Base-by-base conservation (phyloP, 768 basidiomycete genomes). In the Termitomyces sp. region DNA sequence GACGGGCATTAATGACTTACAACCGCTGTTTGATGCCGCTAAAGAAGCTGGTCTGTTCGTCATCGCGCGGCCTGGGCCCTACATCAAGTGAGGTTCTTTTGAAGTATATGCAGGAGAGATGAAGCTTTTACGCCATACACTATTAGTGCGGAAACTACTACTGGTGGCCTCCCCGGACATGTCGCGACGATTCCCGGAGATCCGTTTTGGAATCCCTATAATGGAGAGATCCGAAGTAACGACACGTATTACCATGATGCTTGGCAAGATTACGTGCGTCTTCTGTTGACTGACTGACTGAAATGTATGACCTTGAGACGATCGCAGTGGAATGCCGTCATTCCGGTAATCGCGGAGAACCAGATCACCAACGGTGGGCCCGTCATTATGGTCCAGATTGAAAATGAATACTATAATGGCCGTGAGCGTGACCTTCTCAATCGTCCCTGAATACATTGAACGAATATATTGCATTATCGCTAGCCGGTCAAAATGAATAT, bases 401-500 rank as follows among this genome's bases (percentile, higher is more conserved):
- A 66, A 17, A 66, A 66, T 17, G 65, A 66, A 31, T 66, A 61
- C 25, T 66, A 66, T 38, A 66, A 66, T 34, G 65, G 65, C 17
- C 46, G 65, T 66, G 25, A 31, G 59, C 17, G 14, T 40, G 29
- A 9, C 4, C 31, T 34, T 20, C 25, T 32, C 31, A 7, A 43
- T 14, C n/a, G 10, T 7, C n/a, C 6, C 3, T 45, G 55, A 34
- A n/a, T 20, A 14, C 17, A n/a, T 55, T 5, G 17, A 32, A 43
- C 29, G 42, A 4, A 29, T 43, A n/a, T 15, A 10, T 32, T 25
- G 25, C 43, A 11, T n/a, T 32, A 38, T 50, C 8, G 36, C 11
- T 29, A 66, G 65, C 62, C 20, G 65, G 65, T 37, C 65, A 66
- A 54, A 66, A 66, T 57, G 65, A 66, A 52, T 66, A 66, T 42